phyloP scores from a whole-genome alignment of 73 alveolate species.

The Paramecium biaurelia region DNA sequence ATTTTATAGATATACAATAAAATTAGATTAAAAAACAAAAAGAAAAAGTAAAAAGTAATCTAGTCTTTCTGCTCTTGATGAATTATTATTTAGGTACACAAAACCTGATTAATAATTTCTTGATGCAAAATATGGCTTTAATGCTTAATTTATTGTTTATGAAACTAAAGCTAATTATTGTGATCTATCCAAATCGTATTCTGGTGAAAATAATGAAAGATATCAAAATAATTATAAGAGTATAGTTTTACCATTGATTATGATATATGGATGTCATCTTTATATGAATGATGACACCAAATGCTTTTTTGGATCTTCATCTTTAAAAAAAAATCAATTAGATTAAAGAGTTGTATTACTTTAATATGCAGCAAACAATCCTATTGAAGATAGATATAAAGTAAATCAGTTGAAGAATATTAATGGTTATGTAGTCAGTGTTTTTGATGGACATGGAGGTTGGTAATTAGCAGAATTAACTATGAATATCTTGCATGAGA shows the following conservation, averaged over 20 bases:
- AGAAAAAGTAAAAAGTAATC: neutral
- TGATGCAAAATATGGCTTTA: neutral
- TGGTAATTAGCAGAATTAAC: conserved; percentile 87
- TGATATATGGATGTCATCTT: conserved; percentile 7
- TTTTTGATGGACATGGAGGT: conserved; percentile 96
- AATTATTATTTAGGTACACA: neutral
- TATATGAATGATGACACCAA: neutral
- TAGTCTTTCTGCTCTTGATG: neutral
- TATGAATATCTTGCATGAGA: conserved; percentile 70
- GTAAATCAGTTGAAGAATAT: neutral
- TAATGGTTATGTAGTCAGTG: conserved; percentile 52
- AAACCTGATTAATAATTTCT: neutral
- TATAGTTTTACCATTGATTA: neutral
- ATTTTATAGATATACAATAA: neutral
- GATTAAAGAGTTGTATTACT: conserved; percentile 22
- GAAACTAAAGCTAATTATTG: neutral
- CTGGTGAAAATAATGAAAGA: neutral
- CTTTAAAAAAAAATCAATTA: conserved; percentile 37
- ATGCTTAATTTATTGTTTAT: neutral
- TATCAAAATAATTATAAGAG: neutral
- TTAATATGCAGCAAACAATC: conserved; percentile 56
- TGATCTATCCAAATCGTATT: neutral
- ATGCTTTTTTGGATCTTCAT: conserved; percentile 7
- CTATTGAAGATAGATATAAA: conserved; percentile 54
- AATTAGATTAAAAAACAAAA: neutral